Evolutionary conservation across 805 yeast genomes (phyloP).

Genomic region (Lachancea thermotolerans): DNA sequence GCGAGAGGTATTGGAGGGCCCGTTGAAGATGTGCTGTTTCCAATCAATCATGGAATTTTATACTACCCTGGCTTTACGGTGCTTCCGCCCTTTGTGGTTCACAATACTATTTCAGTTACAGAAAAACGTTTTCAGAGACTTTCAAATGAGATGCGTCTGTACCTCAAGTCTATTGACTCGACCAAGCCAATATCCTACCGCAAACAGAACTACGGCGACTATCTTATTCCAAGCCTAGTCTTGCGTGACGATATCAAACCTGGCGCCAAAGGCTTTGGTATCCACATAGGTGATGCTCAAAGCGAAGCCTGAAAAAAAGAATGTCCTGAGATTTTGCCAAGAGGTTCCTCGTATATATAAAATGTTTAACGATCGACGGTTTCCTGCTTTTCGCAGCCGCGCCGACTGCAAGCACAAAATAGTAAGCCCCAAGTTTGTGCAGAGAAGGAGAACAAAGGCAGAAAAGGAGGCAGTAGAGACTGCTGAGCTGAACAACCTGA

Average conservation of each 20-base stretch:
- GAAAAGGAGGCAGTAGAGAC: too few relatives aligned
- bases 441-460: too few relatives aligned
- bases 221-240: slow-evolving; percentile 10
- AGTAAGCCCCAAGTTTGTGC: too few relatives aligned
- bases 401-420: too few relatives aligned
- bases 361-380: too few relatives aligned
- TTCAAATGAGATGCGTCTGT: slow-evolving; percentile 6
- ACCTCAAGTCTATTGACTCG: slow-evolving; percentile 7
- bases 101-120: slow-evolving; percentile 4
- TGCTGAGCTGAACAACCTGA: too few relatives aligned
- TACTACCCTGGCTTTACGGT: slow-evolving; percentile 21
- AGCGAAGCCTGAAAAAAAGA: too few relatives aligned
- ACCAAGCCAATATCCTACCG: slow-evolving; percentile 15
- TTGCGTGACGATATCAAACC: slow-evolving; percentile 16
- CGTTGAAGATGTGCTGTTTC: slow-evolving; percentile 19
- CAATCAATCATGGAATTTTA: slow-evolving; percentile 22
- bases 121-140: slow-evolving; percentile 5
- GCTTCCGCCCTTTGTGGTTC: slow-evolving; percentile 18
- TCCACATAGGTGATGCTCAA: slow-evolving; percentile 9
- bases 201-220: slow-evolving; percentile 21
- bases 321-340: too few relatives aligned
- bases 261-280: slow-evolving; percentile 10
- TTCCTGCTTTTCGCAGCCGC: too few relatives aligned
- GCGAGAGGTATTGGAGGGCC: slow-evolving; percentile 20
- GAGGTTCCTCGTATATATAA: too few relatives aligned